Evolutionary conservation across 2,329 filamentous ascomycete species (phyloP).

Genomic region (Alternaria metachromatica): DNA sequence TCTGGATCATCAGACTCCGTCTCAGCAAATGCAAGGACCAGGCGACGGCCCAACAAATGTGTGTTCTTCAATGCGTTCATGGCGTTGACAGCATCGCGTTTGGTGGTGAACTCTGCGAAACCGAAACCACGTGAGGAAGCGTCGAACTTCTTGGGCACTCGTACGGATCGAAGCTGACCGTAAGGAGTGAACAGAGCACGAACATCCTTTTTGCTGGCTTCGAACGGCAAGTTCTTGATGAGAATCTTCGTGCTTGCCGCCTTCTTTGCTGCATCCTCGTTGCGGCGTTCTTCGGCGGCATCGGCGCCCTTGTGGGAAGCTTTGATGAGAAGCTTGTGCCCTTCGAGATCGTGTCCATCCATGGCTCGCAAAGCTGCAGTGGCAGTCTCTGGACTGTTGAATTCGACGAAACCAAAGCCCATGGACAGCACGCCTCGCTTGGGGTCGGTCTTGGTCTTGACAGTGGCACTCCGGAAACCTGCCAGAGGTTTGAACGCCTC

Average conservation of each 20-base stretch:
- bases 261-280: slow-evolving; percentile 84
- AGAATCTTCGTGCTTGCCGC: slow-evolving; percentile 87
- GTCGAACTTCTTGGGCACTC: slow-evolving; percentile 95
- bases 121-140: slow-evolving; percentile 88
- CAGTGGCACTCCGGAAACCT: slow-evolving; percentile 85
- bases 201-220: slow-evolving; percentile 88
- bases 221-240: slow-evolving; percentile 98
- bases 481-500: slow-evolving; percentile 81
- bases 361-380: slow-evolving; percentile 82
- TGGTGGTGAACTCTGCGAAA: slow-evolving; percentile 93
- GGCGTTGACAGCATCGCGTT: slow-evolving; percentile 87
- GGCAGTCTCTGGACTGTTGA: slow-evolving; percentile 77
- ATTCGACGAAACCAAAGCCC: slow-evolving; percentile 93
- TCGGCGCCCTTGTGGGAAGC: slow-evolving; percentile 86
- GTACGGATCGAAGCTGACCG: slow-evolving; percentile 88
- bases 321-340: slow-evolving; percentile 83
- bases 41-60: slow-evolving; percentile 85
- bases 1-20: slow-evolving; percentile 90
- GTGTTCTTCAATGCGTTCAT: slow-evolving; percentile 91
- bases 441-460: slow-evolving; percentile 93
- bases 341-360: slow-evolving; percentile 87
- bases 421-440: slow-evolving; percentile 92
- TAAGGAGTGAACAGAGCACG: slow-evolving; percentile 85
- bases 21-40: slow-evolving; percentile 91
- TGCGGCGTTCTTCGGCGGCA: slow-evolving; percentile 83